A percentile compares a stretch with the other conserved stretches of the same genome.
These are phyloP conservation scores for Pouteria campechiana DNA, from an alignment of 179 eudicot species.

Conservation along the genomic window DNA sequence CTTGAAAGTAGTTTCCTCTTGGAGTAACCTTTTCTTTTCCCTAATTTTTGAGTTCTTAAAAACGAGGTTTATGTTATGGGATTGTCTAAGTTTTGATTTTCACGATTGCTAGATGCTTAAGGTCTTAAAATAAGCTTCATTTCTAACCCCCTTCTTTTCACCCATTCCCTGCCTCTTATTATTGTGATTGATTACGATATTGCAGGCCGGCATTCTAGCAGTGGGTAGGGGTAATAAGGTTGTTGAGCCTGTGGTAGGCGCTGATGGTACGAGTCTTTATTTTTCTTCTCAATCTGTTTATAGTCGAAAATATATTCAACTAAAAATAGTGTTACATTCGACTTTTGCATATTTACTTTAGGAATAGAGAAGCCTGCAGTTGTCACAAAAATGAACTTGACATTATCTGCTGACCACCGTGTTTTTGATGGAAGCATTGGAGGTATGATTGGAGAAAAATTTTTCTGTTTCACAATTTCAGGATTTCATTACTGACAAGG, in stretches of 20 bases:
- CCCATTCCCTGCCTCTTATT: background rate
- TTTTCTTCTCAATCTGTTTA: no score
- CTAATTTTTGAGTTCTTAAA: no score
- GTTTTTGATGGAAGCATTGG: constrained; percentile 92
- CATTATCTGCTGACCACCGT: constrained; percentile 96
- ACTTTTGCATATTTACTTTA: no score
- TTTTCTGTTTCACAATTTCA: background rate
- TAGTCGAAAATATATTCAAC: no score
- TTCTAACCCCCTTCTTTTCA: constrained; percentile 7
- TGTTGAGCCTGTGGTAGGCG: constrained; percentile 59
- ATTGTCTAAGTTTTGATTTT: no score
- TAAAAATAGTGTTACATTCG: no score
- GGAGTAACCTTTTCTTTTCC: no score
- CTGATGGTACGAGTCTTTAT: constrained; percentile 70
- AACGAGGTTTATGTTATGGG: no score
- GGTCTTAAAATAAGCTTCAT: no score
- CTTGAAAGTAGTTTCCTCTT: no score
- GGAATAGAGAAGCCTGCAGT: constrained; percentile 65
- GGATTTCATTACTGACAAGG: background rate
- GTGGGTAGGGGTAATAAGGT: constrained; percentile 92
- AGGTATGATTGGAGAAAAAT: constrained; percentile 31
- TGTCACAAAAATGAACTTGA: constrained; percentile 77
- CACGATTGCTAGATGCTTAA: no score
- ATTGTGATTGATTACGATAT: constrained; percentile 7
- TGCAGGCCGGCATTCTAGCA: constrained; percentile 91